These are phyloP conservation scores for Tetrapyrgos nigripes DNA, from an alignment of 1,284 basidiomycete species.

Conservation along the genomic window DNA sequence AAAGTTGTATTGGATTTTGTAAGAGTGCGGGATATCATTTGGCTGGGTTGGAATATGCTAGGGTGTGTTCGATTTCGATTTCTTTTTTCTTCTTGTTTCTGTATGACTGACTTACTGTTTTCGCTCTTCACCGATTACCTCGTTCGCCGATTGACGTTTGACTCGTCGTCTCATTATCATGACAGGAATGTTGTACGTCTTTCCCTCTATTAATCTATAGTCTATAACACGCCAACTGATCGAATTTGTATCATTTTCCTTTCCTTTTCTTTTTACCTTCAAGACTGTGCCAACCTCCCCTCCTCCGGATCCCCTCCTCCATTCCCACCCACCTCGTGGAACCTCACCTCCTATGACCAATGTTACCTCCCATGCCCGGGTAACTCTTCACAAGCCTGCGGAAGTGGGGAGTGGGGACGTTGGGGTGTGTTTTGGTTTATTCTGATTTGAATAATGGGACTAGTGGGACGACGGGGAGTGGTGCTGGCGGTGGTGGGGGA, in stretches of 20 bases:
- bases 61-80: neutral
- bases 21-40: neutral
- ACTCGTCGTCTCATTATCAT: too few relatives aligned
- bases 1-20: neutral
- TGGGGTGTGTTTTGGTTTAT: neutral
- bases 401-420: slow-evolving; percentile 1
- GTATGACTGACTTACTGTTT: neutral
- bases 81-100: neutral
- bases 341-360: neutral
- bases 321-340: neutral
- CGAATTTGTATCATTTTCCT: too few relatives aligned
- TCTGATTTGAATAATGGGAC: neutral
- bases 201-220: neutral
- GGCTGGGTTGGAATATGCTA: slow-evolving; percentile 3
- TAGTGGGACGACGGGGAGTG: neutral
- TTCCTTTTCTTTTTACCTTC: too few relatives aligned
- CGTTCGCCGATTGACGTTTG: too few relatives aligned
- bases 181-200: slow-evolving; percentile 8
- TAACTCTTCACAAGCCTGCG: slow-evolving; percentile 1
- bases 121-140: neutral
- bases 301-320: neutral
- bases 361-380: neutral
- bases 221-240: neutral
- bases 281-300: neutral
- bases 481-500: neutral